phyloP scores from a whole-genome alignment of 176 grass and related monocot species.

The Eragrostis curvula region DNA sequence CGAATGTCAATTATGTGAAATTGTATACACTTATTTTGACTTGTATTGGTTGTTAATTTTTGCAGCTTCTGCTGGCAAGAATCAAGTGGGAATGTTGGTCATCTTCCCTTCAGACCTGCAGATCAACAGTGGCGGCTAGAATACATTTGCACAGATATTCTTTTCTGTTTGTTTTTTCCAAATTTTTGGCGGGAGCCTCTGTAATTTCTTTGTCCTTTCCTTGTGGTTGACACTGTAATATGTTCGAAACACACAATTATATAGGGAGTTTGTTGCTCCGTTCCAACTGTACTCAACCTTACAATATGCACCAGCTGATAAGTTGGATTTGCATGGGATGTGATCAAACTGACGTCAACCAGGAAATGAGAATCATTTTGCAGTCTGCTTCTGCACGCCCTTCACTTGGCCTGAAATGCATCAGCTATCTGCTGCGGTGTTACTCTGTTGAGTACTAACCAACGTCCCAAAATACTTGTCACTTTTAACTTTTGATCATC shows the following conservation, averaged over 20 bases:
- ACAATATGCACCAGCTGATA: neutral
- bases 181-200: constrained; percentile 19
- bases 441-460: constrained; percentile 15
- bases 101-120: constrained; percentile 25
- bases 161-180: constrained; percentile 24
- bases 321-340: constrained; percentile 13
- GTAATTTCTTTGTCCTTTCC: constrained; percentile 31
- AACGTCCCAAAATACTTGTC: no score
- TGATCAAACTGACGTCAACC: neutral
- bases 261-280: constrained; percentile 33
- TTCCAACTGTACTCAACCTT: neutral
- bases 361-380: neutral
- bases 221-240: constrained; percentile 31
- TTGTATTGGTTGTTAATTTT: neutral
- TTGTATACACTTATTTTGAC: no score
- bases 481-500: no score
- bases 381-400: neutral
- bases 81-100: neutral
- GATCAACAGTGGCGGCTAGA: constrained; percentile 8
- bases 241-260: constrained; percentile 37
- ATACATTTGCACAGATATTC: constrained; percentile 24
- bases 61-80: no score
- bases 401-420: neutral
- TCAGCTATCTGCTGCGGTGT: neutral
- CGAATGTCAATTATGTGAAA: no score